Percentiles rank a stretch among this genome's conserved stretches.
Evolutionary conservation across 306 rosid species (phyloP).

Genomic region (Sicyos baderoa): DNA sequence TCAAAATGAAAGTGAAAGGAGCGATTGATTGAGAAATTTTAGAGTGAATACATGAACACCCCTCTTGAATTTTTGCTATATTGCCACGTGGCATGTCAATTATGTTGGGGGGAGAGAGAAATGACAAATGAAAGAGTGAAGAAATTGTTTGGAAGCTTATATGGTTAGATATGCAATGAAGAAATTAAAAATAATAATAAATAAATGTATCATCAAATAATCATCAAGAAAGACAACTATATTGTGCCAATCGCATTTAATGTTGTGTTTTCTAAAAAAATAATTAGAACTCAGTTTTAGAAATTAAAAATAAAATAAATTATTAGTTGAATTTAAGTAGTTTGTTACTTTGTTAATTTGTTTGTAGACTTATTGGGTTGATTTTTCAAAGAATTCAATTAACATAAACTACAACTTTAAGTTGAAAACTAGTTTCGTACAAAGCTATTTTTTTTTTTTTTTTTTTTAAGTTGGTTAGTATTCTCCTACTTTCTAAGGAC

Average conservation of each 20-base stretch:
- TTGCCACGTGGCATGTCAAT: not conserved
- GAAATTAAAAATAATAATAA: too few relatives aligned
- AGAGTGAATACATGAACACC: not conserved
- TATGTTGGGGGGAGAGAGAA: not conserved
- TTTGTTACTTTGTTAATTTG: too few relatives aligned
- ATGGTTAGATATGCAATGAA: not conserved
- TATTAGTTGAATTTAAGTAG: too few relatives aligned
- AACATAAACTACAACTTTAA: not conserved
- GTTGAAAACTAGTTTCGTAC: too few relatives aligned
- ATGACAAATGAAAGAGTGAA: not conserved
- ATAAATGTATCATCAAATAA: not conserved
- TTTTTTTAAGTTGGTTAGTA: too few relatives aligned
- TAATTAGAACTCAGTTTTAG: not conserved
- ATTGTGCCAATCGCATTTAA: not conserved
- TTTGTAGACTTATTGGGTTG: not conserved
- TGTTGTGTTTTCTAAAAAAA: not conserved
- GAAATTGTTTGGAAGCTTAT: not conserved
- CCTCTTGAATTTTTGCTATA: not conserved
- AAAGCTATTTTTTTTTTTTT: too few relatives aligned
- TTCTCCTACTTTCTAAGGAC: too few relatives aligned
- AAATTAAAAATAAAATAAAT: too few relatives aligned
- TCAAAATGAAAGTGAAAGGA: constrained; percentile 10
- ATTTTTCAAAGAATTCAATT: not conserved
- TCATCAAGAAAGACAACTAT: not conserved
- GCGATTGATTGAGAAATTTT: not conserved